Base-by-base conservation (phyloP, 1,284 basidiomycete genomes). In the Phlebopus sp. region DNA sequence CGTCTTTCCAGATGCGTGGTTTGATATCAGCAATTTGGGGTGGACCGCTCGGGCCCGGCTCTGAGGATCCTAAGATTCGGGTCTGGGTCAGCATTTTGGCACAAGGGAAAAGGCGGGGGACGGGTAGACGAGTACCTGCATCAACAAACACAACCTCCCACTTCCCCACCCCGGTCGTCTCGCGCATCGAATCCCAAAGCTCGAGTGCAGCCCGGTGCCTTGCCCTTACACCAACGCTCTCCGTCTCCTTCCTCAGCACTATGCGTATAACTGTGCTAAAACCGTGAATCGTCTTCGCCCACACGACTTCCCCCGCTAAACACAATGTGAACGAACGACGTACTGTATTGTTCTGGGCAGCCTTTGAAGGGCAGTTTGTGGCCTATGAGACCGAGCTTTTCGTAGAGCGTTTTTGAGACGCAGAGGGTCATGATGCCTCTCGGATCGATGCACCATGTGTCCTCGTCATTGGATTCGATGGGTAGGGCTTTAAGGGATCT, bases 371-470 rank as follows among this genome's bases (percentile, higher is more conserved):
- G 74, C 39, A 82, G 50, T 31, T 68, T 71, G 46, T 66, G 64
- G 5, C 82, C 83, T 0, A 77, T 67, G 17, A 86, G 55, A 1
- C 83, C 84, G 5, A 85, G 69, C 4, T 64, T 63, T 54, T 84
- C 73, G 59, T 85, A 84, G 1, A 77, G 76, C 13, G 69, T 64
- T 58, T 78, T 79, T 23, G 71, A 68, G 3, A 81, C 69, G n/a
- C 68, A 76, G 15, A 85, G 59, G 0, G 78, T 78, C 47, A 87
- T 64, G 19, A 78, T 50, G 2, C 79, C 79, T 9, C 78, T 72
- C 1, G 73, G 65, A 55, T 86, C 84, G 38, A 86, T 68, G 56
- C 79, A 82, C 85, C 85, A 87, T 1, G 69, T 72, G 49, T 84
- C 82, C 34, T 79, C 75, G 19, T 60, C 57, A 21, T 68, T 57